phyloP scores from a whole-genome alignment of 2,329 filamentous ascomycete species.

The Fusarium equiseti region DNA sequence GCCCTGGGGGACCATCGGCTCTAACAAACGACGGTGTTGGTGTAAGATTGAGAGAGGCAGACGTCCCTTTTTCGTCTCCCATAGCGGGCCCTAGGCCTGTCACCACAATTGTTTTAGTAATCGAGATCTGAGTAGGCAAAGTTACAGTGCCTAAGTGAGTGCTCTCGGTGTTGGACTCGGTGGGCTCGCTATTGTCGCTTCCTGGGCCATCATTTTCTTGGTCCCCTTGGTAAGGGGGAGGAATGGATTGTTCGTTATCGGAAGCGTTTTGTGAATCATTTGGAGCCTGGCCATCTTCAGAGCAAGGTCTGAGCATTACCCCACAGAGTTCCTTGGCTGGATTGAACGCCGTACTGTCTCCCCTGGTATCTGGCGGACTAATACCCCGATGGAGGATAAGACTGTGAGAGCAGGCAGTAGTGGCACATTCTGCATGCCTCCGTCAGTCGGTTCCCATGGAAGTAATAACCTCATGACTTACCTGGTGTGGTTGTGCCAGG shows the following conservation, averaged over 20 bases:
- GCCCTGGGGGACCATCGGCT: background rate
- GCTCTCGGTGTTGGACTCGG: background rate
- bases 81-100: conserved; percentile 30
- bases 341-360: background rate
- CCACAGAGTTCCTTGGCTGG: background rate
- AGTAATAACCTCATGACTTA: background rate
- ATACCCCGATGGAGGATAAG: conserved; percentile 24
- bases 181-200: background rate
- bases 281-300: background rate
- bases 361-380: too few relatives aligned
- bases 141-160: conserved; percentile 45
- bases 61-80: background rate
- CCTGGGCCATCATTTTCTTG: too few relatives aligned
- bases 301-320: background rate
- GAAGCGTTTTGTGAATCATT: background rate
- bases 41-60: background rate
- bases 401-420: conserved; percentile 31
- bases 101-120: conserved; percentile 35
- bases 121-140: conserved; percentile 34
- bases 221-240: background rate
- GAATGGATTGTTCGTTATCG: background rate
- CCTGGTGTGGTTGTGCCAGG: conserved; percentile 21
- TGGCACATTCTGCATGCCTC: conserved; percentile 27
- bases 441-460: conserved; percentile 4
- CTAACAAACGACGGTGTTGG: background rate